Evolutionary conservation across 495 filamentous ascomycete species (phyloP).

Genomic region (Opeltia flavorubescens): DNA sequence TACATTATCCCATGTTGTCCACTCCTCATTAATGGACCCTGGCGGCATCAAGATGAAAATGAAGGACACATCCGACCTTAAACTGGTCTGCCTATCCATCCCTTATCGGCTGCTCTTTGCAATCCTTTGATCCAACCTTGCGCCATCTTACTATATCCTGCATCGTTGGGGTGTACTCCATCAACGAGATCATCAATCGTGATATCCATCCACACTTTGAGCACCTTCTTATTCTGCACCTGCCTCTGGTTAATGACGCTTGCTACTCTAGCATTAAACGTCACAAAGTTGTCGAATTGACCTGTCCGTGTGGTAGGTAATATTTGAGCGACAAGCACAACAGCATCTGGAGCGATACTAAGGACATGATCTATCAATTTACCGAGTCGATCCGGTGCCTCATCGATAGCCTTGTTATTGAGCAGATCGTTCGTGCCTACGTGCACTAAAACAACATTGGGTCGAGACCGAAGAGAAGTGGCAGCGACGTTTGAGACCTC

Average conservation of each 20-base stretch:
- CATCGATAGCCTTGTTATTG: background rate
- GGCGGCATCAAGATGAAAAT: no score
- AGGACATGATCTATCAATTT: constrained; percentile 21
- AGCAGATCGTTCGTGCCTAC: constrained; percentile 15
- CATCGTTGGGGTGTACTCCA: constrained; percentile 29
- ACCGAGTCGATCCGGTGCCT: constrained; percentile 18
- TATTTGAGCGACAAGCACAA: constrained; percentile 24
- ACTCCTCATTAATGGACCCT: no score
- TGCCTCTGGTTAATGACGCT: constrained; percentile 17
- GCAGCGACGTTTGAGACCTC: constrained; percentile 19
- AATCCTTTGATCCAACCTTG: constrained; percentile 28
- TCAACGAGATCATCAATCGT: constrained; percentile 16
- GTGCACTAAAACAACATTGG: constrained; percentile 12
- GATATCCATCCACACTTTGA: constrained; percentile 21
- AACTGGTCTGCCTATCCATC: constrained; percentile 21
- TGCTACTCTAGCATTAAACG: constrained; percentile 17
- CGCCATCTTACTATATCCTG: constrained; percentile 33
- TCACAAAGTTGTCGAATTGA: constrained; percentile 17
- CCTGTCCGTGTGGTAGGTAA: constrained; percentile 18
- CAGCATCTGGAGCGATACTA: constrained; percentile 22
- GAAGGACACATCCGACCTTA: no score
- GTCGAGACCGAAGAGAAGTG: background rate
- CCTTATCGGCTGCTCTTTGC: constrained; percentile 20
- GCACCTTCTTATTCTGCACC: constrained; percentile 13
- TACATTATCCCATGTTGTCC: no score